Percentiles rank a stretch among this genome's conserved stretches.
Conservation (phyloP, 768 basidiomycete species). For the Tulasnella sp. region DNA sequence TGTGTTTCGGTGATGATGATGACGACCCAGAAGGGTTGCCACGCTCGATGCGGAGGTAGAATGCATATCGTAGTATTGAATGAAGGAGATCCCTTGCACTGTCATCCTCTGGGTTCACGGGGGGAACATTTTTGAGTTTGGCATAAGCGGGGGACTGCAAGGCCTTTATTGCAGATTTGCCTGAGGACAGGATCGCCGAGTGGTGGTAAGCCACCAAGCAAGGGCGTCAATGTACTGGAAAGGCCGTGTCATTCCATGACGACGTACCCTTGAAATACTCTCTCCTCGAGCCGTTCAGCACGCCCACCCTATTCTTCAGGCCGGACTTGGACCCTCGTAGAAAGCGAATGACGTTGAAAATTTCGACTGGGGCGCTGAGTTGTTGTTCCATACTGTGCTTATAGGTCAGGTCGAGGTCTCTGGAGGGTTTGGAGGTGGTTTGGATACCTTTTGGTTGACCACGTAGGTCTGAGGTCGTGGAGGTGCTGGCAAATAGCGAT, state of each 20-base stretch:
- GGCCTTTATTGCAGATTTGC: slow-evolving; percentile 86
- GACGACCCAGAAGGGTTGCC: slow-evolving; percentile 52
- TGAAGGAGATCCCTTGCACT: slow-evolving; percentile 60
- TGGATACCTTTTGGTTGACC: background rate
- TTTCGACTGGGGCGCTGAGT: slow-evolving; percentile 61
- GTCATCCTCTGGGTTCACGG: slow-evolving; percentile 56
- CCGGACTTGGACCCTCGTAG: slow-evolving; percentile 75
- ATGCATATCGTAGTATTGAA: slow-evolving; percentile 67
- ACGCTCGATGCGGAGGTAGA: slow-evolving; percentile 85
- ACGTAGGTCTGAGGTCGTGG: background rate
- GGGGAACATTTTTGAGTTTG: slow-evolving; percentile 64
- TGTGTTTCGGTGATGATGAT: slow-evolving; percentile 61
- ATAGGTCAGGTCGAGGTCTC: background rate
- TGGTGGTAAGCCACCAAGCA: background rate
- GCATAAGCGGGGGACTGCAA: slow-evolving; percentile 84
- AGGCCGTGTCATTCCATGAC: background rate
- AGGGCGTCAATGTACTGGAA: background rate
- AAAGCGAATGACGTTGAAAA: slow-evolving; percentile 74
- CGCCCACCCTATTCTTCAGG: slow-evolving; percentile 79
- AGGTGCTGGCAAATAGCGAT: slow-evolving; percentile 1
- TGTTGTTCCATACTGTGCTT: slow-evolving; percentile 47
- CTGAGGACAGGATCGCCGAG: slow-evolving; percentile 31
- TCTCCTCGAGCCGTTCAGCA: slow-evolving; percentile 83
- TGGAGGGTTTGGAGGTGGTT: background rate
- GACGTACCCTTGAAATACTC: slow-evolving; percentile 94